phyloP scores from a whole-genome alignment of 768 basidiomycete species.

The Lactarius sp. region DNA sequence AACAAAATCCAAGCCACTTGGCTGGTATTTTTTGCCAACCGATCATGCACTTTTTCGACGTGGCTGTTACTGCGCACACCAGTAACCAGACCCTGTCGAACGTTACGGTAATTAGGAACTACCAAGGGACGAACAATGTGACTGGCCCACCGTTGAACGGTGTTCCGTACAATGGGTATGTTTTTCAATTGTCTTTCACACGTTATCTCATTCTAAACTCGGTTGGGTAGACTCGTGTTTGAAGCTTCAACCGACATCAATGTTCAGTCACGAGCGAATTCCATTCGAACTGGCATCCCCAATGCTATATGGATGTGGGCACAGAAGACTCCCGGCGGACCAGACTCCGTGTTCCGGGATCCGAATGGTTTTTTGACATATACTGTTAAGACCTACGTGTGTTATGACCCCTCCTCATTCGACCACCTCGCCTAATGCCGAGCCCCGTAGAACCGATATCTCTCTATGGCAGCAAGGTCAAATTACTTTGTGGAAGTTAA shows the following conservation, averaged over 20 bases:
- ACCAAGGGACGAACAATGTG: slow-evolving; percentile 45
- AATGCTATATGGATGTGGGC: slow-evolving; percentile 58
- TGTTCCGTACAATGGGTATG: slow-evolving; percentile 57
- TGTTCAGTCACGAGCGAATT: slow-evolving; percentile 46
- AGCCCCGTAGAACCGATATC: slow-evolving; percentile 46
- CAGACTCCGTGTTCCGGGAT: slow-evolving; percentile 43
- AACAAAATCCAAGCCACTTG: slow-evolving; percentile 30
- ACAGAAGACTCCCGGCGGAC: slow-evolving; percentile 37
- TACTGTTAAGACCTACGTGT: slow-evolving; percentile 48
- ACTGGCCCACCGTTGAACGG: slow-evolving; percentile 43
- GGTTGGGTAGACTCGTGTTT: slow-evolving; percentile 22
- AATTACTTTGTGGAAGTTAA: slow-evolving; percentile 52
- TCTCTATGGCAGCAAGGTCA: slow-evolving; percentile 50
- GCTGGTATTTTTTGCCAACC: slow-evolving; percentile 55
- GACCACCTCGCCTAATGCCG: neutral
- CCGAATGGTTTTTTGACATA: slow-evolving; percentile 49
- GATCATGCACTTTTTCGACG: slow-evolving; percentile 40
- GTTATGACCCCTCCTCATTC: neutral
- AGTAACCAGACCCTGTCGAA: slow-evolving; percentile 40
- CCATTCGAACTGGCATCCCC: slow-evolving; percentile 48
- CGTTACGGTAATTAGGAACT: slow-evolving; percentile 33
- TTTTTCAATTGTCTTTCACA: neutral
- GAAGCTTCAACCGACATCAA: slow-evolving; percentile 36
- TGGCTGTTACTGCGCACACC: slow-evolving; percentile 42
- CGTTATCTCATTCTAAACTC: neutral